Evolutionary conservation across 2,329 filamentous ascomycete genomes (phyloP).

Genomic region (Colletotrichum magnum): DNA sequence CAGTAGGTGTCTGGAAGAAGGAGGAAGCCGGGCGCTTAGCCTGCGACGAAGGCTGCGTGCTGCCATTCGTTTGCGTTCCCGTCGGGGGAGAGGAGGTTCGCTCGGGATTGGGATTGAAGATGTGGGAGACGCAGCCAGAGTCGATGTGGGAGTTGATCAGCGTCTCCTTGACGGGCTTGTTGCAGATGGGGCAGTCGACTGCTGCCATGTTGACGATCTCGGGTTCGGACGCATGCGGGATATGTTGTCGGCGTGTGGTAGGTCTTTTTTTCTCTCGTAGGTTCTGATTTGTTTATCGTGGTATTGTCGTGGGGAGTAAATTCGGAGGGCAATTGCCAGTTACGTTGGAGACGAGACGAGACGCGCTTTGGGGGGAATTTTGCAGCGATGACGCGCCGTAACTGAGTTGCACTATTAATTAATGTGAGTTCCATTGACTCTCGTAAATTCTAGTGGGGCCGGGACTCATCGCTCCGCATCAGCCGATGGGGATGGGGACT

Average conservation of each 20-base stretch:
- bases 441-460: slow-evolving; percentile 30
- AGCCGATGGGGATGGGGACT: not conserved
- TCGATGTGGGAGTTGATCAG: slow-evolving; percentile 95
- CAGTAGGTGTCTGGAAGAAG: slow-evolving; percentile 74
- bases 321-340: not conserved
- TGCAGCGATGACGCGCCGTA: slow-evolving; percentile 32
- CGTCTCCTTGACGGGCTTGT: slow-evolving; percentile 76
- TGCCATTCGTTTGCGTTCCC: slow-evolving; percentile 44
- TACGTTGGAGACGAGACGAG: not conserved
- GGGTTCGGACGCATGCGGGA: slow-evolving; percentile 10
- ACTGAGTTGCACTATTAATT: slow-evolving; percentile 14
- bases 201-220: slow-evolving; percentile 40
- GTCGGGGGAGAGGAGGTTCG: slow-evolving; percentile 46
- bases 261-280: not conserved
- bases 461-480: slow-evolving; percentile 30
- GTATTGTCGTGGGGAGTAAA: not conserved
- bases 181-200: slow-evolving; percentile 87
- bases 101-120: slow-evolving; percentile 71
- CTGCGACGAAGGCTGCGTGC: slow-evolving; percentile 53
- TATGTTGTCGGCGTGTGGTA: not conserved
- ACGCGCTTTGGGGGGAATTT: slow-evolving; percentile 30
- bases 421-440: not conserved
- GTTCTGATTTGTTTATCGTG: not conserved
- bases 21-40: slow-evolving; percentile 67
- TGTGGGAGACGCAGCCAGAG: slow-evolving; percentile 79